Base-by-base conservation (phyloP, 2,329 filamentous ascomycete species). In the Hyphodiscus sp. region DNA sequence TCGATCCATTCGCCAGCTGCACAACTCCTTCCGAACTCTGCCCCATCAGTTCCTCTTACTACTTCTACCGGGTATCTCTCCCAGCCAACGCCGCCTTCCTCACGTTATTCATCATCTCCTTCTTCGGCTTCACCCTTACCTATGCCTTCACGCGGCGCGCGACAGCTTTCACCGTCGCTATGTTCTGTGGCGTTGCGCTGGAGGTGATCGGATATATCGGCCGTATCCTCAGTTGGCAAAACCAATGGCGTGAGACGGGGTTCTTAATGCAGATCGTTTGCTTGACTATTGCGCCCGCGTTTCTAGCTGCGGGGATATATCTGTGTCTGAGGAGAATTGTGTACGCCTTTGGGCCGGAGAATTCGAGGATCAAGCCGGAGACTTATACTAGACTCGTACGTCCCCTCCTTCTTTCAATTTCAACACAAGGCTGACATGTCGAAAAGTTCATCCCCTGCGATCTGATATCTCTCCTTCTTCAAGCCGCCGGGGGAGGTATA, bases 241-340 rank as follows among this genome's bases (percentile, higher is more conserved):
- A 86, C 61, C 75, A 74, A 2, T 85, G 74, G 71, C 59, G 61
- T n/a, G 65, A 73, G 57, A 65, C 68, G 42, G 69, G 71, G 19
- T 80, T 80, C 66, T 62, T 78, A 52, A 77, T 82, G 41, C 81
- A 85, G 65, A 77, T 83, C 41, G 75, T 79, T 63, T 80, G 77
- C 58, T 72, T 88, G 53, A 86, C 83, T 2, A 76, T 86, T 54
- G 83, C 74, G 0, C 83, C 85, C 0, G 82, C 82, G 1, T 86
- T 86, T 63, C 73, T 86, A 65, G 77, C 81, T 9, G 83, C 81
- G 0, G 80, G 76, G 1, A 76, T 87, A 42, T 87, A 87, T 63
- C 70, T 87, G 49, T 83, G 80, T 56, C 70, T 86, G 47, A 65
- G 74, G 11, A 69, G 72, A 41, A 76, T 79, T 56, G 76, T 79